These are phyloP conservation scores for Candida sithepensis DNA, from an alignment of 805 yeast species.

Conservation along the genomic window DNA sequence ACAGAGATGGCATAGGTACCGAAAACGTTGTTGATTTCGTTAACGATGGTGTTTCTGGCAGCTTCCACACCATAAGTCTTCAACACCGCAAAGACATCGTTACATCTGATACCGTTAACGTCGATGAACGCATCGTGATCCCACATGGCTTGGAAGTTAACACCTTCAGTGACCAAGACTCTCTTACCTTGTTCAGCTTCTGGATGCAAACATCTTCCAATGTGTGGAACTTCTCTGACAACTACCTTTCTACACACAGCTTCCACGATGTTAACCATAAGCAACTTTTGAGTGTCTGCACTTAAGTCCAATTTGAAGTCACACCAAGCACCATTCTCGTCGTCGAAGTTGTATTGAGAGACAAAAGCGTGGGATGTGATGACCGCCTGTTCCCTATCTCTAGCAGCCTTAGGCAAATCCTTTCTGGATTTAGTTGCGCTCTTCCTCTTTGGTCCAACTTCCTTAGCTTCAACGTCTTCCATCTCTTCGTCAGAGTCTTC, in stretches of 20 bases:
- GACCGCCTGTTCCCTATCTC: conserved; percentile 82
- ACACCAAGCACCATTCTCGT: conserved; percentile 86
- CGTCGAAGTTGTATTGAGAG: conserved; percentile 85
- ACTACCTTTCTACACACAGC: conserved; percentile 85
- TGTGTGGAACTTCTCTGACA: conserved; percentile 85
- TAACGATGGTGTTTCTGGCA: conserved; percentile 94
- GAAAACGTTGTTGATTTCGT: conserved; percentile 94
- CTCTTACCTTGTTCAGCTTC: conserved; percentile 66
- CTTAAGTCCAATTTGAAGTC: conserved; percentile 80
- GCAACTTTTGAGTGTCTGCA: conserved; percentile 83
- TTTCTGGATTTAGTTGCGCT: conserved; percentile 16
- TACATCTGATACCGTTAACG: conserved; percentile 84
- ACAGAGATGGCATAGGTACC: conserved; percentile 94
- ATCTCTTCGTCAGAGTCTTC: conserved; percentile 39
- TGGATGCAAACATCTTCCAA: conserved; percentile 92
- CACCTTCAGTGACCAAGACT: conserved; percentile 92
- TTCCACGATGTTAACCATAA: conserved; percentile 96
- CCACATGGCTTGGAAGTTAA: conserved; percentile 97
- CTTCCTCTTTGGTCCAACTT: conserved; percentile 9
- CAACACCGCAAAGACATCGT: conserved; percentile 89
- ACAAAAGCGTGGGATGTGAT: conserved; percentile 69
- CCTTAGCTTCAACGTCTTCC: conserved; percentile 25
- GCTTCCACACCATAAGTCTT: conserved; percentile 97
- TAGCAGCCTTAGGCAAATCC: conserved; percentile 56
- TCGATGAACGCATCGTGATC: conserved; percentile 90